Base-by-base conservation (phyloP, 2,329 filamentous ascomycete genomes). In the Aspergillus fijiensis region DNA sequence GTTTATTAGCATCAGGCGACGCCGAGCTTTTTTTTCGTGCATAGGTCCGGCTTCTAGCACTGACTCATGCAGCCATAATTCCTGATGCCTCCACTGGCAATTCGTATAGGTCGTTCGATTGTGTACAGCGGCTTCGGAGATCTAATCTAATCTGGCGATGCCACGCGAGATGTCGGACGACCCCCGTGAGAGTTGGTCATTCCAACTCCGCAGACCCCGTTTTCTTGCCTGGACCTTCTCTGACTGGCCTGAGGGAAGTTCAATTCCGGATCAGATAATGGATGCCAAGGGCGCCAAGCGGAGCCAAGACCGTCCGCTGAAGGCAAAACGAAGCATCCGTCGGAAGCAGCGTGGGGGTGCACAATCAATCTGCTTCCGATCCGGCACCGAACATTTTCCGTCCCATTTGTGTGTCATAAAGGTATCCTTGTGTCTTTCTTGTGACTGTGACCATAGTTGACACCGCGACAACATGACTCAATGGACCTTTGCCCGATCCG, bases 221-320 rank as follows among this genome's bases (percentile, higher is more conserved):
- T 45, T 2, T 45, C 14, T 19, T 19, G 14, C 39, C 5, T 45
- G 39, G 7, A 7, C 16, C 16, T 19, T n/a, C 16, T 45, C 39
- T 45, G 14, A 45, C 39, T 45, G 39, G 39, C 16, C 16, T 6
- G 6, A 23, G 47, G 14, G 10, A 45, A 14, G 6, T 47, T 23
- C n/a, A 54, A 23, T 49, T 42, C 49, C 48, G 49, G 60, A 61
- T 61, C 63, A 64, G 60, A 63, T 61, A 63, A 55, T 23, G 21
- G 39, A 25, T 55, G 60, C 64, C 58, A 65, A 65, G 62, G 39
- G 14, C 6, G 39, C 39, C 39, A 45, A 45, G 39, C 31, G 27
- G 21, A 51, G 35, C 54, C 27, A 57, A 57, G 45, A 25, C 27
- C 27, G 14, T 39, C 45, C 45, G 54, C 54, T 45, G 39, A 45